Evolutionary conservation across 768 basidiomycete species (phyloP).

Genomic region (Mycena epipterygia): DNA sequence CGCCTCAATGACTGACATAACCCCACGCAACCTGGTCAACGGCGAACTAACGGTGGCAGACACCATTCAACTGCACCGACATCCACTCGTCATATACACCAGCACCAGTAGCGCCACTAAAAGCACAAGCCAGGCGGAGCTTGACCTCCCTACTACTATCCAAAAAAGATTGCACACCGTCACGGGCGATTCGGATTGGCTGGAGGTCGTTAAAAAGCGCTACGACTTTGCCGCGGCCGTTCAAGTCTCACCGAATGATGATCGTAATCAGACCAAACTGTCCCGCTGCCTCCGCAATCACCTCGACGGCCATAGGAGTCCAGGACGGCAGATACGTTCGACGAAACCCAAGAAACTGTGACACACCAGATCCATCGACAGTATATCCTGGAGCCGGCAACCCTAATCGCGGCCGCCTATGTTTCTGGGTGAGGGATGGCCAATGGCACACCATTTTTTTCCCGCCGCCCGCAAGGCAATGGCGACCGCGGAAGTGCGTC

Average conservation of each 20-base stretch:
- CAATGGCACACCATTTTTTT: not conserved
- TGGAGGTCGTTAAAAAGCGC: constrained; percentile 1
- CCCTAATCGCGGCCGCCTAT: not conserved
- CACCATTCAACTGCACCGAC: not conserved
- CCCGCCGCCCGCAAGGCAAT: not conserved
- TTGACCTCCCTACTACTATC: not conserved
- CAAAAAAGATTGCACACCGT: not conserved
- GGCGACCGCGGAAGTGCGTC: not conserved
- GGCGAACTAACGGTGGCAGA: not conserved
- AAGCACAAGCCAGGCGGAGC: not conserved
- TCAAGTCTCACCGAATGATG: not conserved
- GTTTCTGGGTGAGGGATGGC: not conserved
- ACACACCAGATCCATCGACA: constrained; percentile 10
- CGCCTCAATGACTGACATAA: too few species aligned
- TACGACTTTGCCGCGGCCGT: constrained; percentile 7
- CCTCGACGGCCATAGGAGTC: too few species aligned
- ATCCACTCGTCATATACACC: not conserved
- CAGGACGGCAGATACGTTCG: not conserved
- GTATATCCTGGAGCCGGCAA: not conserved
- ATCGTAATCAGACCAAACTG: not conserved
- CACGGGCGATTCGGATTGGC: not conserved
- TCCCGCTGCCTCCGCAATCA: not conserved
- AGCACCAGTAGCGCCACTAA: not conserved
- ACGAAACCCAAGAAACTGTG: not conserved
- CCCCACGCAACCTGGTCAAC: too few species aligned